A percentile compares a stretch with the other conserved stretches of the same genome.
Conservation (phyloP, 176 grass and related monocot genomes). For the Aegilops umbellulata region DNA sequence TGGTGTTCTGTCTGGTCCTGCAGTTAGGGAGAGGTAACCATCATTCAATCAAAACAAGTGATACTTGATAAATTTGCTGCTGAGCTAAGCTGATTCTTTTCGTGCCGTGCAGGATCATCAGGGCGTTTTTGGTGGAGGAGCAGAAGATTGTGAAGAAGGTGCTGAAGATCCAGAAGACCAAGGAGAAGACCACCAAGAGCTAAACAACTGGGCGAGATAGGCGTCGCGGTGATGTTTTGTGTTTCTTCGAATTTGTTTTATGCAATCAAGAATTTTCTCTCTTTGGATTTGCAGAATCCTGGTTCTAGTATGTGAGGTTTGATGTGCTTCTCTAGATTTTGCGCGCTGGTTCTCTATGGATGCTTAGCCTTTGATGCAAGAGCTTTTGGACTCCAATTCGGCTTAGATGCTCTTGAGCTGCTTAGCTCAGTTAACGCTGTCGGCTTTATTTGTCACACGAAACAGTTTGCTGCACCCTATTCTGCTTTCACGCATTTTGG, state of each 20-base stretch:
- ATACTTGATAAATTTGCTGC: background rate
- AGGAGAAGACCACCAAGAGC: conserved; percentile 70
- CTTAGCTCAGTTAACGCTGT: no score
- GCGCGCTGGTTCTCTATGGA: conserved; percentile 13
- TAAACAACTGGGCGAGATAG: conserved; percentile 33
- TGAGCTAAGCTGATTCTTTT: background rate
- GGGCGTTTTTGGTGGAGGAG: conserved; percentile 76
- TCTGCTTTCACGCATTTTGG: no score
- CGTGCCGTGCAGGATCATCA: conserved; percentile 45
- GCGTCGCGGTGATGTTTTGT: conserved; percentile 12
- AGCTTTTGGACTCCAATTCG: background rate
- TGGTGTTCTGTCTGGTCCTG: conserved; percentile 70
- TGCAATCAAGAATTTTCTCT: conserved; percentile 14
- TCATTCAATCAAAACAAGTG: background rate
- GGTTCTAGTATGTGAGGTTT: conserved; percentile 25
- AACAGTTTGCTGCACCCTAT: no score
- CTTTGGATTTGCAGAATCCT: background rate
- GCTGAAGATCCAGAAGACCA: conserved; percentile 74
- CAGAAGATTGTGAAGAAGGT: conserved; percentile 95
- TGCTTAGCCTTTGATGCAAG: background rate
- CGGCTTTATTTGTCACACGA: no score
- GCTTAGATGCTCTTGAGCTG: background rate
- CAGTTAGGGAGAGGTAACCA: conserved; percentile 59
- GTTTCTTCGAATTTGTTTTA: conserved; percentile 26
- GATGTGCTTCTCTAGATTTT: conserved; percentile 33